phyloP scores from a whole-genome alignment of 306 rosid species.

The Prunus kanzakura region DNA sequence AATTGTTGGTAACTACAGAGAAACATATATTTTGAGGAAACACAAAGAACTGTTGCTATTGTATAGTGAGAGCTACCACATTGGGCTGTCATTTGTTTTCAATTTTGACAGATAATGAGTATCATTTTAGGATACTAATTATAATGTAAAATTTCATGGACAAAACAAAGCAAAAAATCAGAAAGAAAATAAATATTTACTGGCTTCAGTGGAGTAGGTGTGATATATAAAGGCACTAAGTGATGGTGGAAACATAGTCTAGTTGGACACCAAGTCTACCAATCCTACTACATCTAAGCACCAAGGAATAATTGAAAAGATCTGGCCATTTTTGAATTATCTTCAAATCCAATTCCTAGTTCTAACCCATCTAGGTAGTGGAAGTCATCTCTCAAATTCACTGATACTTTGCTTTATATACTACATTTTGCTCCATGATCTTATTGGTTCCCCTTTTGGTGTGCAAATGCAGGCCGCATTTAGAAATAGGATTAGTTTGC shows the following conservation, averaged over 20 bases:
- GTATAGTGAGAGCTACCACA: neutral
- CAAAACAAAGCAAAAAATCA: neutral
- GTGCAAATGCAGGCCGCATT: conserved; percentile 26
- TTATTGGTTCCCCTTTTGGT: conserved; percentile 34
- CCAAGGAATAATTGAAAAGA: conserved; percentile 19
- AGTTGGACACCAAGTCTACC: conserved; percentile 35
- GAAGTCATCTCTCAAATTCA: conserved; percentile 23
- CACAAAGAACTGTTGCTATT: neutral
- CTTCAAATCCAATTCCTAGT: conserved; percentile 21
- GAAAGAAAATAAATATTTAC: neutral
- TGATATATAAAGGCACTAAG: conserved; percentile 34
- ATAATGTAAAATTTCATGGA: neutral
- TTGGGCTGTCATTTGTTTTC: no score
- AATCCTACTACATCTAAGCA: conserved; percentile 33
- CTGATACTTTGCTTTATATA: conserved; percentile 13
- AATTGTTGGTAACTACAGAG: neutral
- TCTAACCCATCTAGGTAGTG: conserved; percentile 24
- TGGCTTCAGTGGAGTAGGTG: conserved; percentile 27
- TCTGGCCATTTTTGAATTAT: conserved; percentile 17
- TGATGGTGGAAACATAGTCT: conserved; percentile 42
- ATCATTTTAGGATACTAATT: no score
- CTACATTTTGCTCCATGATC: conserved; percentile 25
- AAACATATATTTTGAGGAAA: neutral
- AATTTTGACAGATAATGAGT: neutral
- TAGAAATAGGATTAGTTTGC: conserved; percentile 16